Base-by-base conservation (phyloP, 2,329 filamentous ascomycete species). In the Sphaerostilbella broomeana region DNA sequence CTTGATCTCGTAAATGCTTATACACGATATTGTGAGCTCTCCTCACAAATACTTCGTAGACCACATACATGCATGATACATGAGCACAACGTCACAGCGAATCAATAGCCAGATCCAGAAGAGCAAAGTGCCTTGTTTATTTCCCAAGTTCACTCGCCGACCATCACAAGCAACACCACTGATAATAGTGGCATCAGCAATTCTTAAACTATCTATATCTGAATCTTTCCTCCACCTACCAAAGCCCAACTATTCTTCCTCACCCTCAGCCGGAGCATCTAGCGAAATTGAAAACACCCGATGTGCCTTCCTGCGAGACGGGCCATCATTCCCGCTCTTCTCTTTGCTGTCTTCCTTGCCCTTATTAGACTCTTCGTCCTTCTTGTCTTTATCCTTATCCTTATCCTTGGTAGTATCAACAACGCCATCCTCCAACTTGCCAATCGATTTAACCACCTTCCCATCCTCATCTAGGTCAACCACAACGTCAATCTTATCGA, bases 401-500 rank as follows among this genome's bases (percentile, higher is more conserved):
- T 56, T 48, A 21, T 57, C 48, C 35, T 60, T 59, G 7, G 51
- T 62, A 26, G 46, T 61, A 30, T 64, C 59, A 2, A 61, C 54
- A n/a, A 64, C 53, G 4, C 61, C 60, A 5, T 66, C 51, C 38
- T 63, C 52, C 3, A 65, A 48, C 29, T 61, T 55, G 13, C 62
- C 59, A 17, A 66, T 47, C 42, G 59, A 57, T 50, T 66, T 64
- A 19, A 72, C 51, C 0, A 66, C 59, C 20, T 67, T 67, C 0
- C 73, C 72, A 5, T 73, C 47, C 0, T 55, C 63, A 31, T 74
- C 73, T 2, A 77, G 57, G 40, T 77, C 72, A 2, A 78, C 73
- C 1, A 79, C 62, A 2, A 75, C 67, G 32, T 79, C 74, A 27
- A 64, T 53, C 1, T 63, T 70, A 47, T 79, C 76, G 3, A 79